Percentiles rank a stretch among this genome's conserved stretches.
Evolutionary conservation across 768 basidiomycete species (phyloP).

Genomic region (Tricholomella constricta): DNA sequence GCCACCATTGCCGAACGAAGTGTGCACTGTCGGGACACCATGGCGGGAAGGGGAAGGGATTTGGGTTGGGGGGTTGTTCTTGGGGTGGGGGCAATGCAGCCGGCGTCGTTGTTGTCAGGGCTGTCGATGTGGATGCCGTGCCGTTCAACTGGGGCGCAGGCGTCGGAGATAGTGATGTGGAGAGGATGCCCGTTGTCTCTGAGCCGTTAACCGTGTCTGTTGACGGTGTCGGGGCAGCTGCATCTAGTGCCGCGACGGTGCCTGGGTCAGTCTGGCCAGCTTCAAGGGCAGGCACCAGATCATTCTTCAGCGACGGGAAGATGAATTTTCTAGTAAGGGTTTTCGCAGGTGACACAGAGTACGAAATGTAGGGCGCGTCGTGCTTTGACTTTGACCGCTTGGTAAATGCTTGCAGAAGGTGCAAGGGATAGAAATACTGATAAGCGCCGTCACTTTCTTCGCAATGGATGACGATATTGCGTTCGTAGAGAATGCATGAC

Average conservation of each 20-base stretch:
- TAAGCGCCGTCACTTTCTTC: constrained; percentile 67
- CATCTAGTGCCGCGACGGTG: too few relatives aligned
- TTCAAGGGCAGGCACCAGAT: too few relatives aligned
- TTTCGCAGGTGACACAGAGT: constrained; percentile 42
- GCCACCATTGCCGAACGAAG: constrained; percentile 85
- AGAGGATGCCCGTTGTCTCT: not conserved
- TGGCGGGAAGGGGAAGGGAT: constrained; percentile 66
- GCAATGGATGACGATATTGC: constrained; percentile 71
- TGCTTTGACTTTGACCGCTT: constrained; percentile 26
- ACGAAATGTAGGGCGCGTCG: constrained; percentile 42
- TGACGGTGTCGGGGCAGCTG: not conserved
- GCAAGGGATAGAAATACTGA: constrained; percentile 69
- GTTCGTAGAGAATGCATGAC: constrained; percentile 71
- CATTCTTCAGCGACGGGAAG: constrained; percentile 37
- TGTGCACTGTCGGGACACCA: constrained; percentile 78
- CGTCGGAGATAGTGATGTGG: not conserved
- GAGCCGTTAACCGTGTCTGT: not conserved
- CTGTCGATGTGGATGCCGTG: not conserved
- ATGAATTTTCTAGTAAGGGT: constrained; percentile 55
- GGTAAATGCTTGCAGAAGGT: constrained; percentile 37
- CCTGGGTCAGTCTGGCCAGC: too few relatives aligned
- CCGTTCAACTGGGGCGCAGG: not conserved
- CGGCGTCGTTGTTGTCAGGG: constrained; percentile 13
- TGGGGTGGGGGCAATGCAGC: not conserved
- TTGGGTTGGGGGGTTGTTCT: constrained; percentile 29